Base-by-base conservation (phyloP, 306 rosid genomes). In the Sicyos edulis region DNA sequence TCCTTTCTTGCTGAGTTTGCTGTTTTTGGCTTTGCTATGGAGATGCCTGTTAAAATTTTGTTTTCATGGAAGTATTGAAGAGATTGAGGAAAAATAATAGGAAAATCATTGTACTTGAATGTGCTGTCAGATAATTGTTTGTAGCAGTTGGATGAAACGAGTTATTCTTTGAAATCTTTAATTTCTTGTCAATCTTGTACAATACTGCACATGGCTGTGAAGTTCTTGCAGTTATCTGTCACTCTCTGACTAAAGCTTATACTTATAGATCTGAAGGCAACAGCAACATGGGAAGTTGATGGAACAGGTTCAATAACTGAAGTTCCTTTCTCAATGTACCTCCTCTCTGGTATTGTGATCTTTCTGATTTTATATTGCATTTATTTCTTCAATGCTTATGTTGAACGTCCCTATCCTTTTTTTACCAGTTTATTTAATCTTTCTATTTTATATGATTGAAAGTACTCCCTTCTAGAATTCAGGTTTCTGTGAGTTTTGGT, bases 221-320 rank as follows among this genome's bases (percentile, higher is more conserved):
- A 67, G 21, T 47, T 68, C 44, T 67, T 7, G 4, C 22, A n/a
- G n/a, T 45, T 19, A 45, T 45, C 72, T 45, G 13, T 67, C 72
- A 47, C 19, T 74, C 63, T 21, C 58, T 22, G 15, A 72, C 55
- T 79, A 73, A 76, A 54, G 40, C 55, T 63, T 77, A 68, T 51
- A 70, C 66, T 45, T 82, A 73, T 85, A 93, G 99, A 87, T 82
- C 57, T 93, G 81, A 91, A 82, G 86, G 88, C 95, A 52, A 83
- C 79, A 65, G 91, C 99, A 76, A 85, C 96, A 13, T 91, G 99
- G 99, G 99, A 91, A 91, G 83, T 93, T 80, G 99, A 93, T 74
- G 91, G 86, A 81, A 82, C 82, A 44, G 96, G 97, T 77, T 82
- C 76, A 29, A 70, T 74, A 56, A 82, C 96, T 11, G 85, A 88